phyloP scores from a whole-genome alignment of 331 rosid genomes.

The Cucumis variabilis region DNA sequence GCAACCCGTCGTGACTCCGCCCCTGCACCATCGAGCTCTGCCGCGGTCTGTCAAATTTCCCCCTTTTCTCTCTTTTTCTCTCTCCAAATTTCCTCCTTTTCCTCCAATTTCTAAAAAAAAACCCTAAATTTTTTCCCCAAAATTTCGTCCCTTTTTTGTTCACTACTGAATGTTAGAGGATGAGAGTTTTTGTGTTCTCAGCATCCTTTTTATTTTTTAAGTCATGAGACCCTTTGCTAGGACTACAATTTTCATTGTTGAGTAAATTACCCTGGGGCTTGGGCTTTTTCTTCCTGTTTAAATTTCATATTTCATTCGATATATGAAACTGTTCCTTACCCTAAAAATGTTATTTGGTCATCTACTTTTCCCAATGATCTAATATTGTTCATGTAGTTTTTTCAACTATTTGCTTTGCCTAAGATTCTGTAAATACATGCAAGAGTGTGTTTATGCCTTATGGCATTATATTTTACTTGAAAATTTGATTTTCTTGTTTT shows the following conservation, averaged over 20 bases:
- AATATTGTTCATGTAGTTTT: neutral
- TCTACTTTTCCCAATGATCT: neutral
- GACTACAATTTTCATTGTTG: neutral
- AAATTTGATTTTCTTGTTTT: neutral
- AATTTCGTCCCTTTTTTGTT: no score
- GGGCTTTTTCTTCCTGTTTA: neutral
- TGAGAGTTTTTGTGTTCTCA: conserved; percentile 11
- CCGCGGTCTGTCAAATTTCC: no score
- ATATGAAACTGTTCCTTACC: neutral
- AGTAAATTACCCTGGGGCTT: neutral
- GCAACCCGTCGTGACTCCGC: no score
- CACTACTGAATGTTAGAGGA: no score
- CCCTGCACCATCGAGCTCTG: no score
- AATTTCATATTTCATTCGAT: neutral
- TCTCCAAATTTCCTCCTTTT: no score
- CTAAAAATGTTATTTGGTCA: neutral
- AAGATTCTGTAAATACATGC: conserved; percentile 10
- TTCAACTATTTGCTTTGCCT: neutral
- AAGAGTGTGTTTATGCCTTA: neutral
- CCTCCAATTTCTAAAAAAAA: no score
- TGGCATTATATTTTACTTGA: neutral
- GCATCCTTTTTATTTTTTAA: neutral
- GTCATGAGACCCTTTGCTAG: neutral
- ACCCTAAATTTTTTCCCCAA: no score
- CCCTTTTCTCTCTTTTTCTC: no score